phyloP scores from a whole-genome alignment of 345 rosid genomes.

The Geranium brycei region DNA sequence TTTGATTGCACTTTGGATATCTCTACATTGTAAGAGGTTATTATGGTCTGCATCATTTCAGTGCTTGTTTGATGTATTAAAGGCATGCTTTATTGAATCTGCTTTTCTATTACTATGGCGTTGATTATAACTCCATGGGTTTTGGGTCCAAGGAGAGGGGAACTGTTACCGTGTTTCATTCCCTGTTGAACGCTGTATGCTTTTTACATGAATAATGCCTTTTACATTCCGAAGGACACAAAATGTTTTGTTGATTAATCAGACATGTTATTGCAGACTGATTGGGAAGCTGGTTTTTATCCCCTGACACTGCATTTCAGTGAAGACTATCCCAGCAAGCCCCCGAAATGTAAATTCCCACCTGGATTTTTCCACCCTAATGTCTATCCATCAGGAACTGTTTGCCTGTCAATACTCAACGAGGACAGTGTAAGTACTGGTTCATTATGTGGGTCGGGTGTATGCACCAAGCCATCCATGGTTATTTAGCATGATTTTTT shows the following conservation, averaged over 20 bases:
- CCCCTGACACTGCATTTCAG: slow-evolving; percentile 70
- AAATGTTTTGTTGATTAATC: not conserved
- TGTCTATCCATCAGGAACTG: slow-evolving; percentile 89
- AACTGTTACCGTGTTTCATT: no score
- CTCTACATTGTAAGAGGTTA: no score
- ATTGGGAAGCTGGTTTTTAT: slow-evolving; percentile 83
- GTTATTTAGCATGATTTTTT: no score
- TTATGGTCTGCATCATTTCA: no score
- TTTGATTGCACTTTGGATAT: not conserved
- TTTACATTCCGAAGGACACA: no score
- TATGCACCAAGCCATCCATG: not conserved
- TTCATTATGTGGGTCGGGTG: not conserved
- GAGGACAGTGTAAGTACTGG: slow-evolving; percentile 59
- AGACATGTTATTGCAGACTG: slow-evolving; percentile 38
- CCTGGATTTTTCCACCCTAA: slow-evolving; percentile 80
- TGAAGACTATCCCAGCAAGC: slow-evolving; percentile 89
- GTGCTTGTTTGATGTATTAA: no score
- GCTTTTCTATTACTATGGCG: no score
- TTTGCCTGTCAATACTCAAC: slow-evolving; percentile 75
- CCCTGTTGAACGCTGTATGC: no score
- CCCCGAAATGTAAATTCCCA: slow-evolving; percentile 81
- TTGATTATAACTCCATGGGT: no score
- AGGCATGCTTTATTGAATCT: no score
- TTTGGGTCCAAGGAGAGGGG: no score
- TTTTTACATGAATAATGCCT: not conserved